A percentile compares a stretch with the other conserved stretches of the same genome.
These are phyloP conservation scores for Eimeria praecox DNA, from an alignment of 169 alveolate species.

Conservation along the genomic window DNA sequence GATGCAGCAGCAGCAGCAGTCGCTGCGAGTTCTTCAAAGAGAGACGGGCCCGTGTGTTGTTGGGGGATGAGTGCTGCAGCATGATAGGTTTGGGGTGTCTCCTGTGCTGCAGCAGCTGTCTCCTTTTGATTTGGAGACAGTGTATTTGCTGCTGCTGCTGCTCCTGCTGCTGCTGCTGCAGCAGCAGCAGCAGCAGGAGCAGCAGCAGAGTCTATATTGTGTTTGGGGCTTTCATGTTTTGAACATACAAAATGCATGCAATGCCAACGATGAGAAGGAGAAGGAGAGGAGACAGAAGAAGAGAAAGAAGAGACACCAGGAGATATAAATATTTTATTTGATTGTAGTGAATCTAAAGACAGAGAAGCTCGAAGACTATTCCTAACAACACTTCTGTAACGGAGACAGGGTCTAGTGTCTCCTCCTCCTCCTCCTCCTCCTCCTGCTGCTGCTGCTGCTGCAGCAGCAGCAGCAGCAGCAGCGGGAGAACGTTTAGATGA, in stretches of 20 bases:
- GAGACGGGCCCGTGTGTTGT: constrained; percentile 2
- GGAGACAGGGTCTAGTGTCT: neutral
- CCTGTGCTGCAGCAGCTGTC: neutral
- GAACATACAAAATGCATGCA: neutral
- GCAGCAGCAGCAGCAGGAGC: too few species aligned
- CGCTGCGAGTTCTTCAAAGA: constrained; percentile 45
- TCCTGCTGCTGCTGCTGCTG: too few species aligned
- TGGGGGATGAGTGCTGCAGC: neutral
- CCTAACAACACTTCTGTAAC: neutral
- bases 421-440: neutral
- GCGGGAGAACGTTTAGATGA: too few species aligned
- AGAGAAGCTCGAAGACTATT: constrained; percentile 17
- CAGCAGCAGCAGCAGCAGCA: too few species aligned
- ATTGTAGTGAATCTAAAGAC: neutral
- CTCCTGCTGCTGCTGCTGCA: constrained; percentile 17
- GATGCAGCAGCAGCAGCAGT: neutral
- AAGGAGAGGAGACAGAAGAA: too few species aligned
- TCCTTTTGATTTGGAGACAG: constrained; percentile 20
- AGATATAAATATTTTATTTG: too few species aligned
- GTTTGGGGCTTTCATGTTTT: too few species aligned
- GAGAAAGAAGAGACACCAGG: too few species aligned
- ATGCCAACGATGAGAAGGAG: neutral
- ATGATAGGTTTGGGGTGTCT: neutral
- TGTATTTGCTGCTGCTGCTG: neutral
- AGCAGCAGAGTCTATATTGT: too few species aligned